phyloP scores from a whole-genome alignment of 495 filamentous ascomycete genomes.

The Neurospora sp. region DNA sequence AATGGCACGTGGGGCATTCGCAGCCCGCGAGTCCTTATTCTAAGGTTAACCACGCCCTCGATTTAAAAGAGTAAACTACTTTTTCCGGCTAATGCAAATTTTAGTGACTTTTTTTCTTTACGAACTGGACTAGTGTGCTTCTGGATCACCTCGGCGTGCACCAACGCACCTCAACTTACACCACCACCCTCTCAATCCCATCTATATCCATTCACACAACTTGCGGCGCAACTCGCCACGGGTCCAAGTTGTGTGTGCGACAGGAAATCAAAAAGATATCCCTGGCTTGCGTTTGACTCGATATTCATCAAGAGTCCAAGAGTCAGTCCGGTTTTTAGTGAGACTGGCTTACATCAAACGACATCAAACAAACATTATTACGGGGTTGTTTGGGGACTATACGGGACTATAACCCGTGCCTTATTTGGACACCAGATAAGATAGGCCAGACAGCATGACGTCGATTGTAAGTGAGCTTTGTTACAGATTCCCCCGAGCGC shows the following conservation, averaged over 20 bases:
- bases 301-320: neutral
- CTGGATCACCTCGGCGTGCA: neutral
- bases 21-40: neutral
- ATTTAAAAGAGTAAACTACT: neutral
- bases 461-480: slow-evolving; percentile 32
- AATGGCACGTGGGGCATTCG: neutral
- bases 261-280: too few relatives aligned
- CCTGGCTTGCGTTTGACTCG: neutral
- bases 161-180: neutral
- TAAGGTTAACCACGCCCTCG: neutral
- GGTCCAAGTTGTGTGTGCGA: neutral
- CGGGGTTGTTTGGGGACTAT: neutral
- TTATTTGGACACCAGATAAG: slow-evolving; percentile 5
- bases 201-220: neutral
- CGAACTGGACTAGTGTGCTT: neutral
- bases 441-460: slow-evolving; percentile 26
- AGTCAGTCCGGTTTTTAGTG: neutral
- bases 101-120: neutral
- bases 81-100: neutral
- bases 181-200: neutral
- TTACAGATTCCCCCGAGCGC: neutral
- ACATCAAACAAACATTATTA: neutral
- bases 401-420: neutral
- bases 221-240: neutral
- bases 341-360: neutral